A percentile compares a stretch with the other conserved stretches of the same genome.
Conservation (phyloP, 2,329 filamentous ascomycete genomes). For the Phaeosphaeriaceae sp. region DNA sequence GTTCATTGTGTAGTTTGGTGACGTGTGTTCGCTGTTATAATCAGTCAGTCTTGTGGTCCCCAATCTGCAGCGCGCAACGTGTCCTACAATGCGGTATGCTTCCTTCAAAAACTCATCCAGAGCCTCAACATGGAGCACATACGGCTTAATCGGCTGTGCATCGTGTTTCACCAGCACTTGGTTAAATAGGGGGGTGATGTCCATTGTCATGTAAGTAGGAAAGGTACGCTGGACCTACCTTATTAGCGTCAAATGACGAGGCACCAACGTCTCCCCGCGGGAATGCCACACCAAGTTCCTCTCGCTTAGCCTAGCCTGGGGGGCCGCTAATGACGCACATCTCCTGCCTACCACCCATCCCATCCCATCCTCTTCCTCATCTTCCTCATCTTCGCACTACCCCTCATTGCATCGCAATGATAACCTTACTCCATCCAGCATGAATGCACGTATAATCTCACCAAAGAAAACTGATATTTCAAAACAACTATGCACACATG, state of each 20-base stretch:
- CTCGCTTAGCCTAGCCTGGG: conserved; percentile 20
- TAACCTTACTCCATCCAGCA: not conserved
- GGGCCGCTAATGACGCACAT: not conserved
- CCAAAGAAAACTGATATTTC: too few relatives aligned
- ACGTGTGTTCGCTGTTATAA: conserved; percentile 79
- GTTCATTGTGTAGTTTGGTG: conserved; percentile 76
- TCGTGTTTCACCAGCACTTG: conserved; percentile 68
- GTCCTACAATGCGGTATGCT: conserved; percentile 84
- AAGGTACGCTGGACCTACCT: conserved; percentile 14
- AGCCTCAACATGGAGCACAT: conserved; percentile 48
- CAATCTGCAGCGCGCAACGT: conserved; percentile 21
- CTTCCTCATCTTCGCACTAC: not conserved
- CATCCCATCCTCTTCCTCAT: not conserved
- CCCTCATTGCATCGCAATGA: not conserved
- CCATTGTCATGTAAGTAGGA: conserved; percentile 44
- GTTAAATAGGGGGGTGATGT: conserved; percentile 74
- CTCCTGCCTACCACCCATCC: not conserved
- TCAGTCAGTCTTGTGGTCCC: conserved; percentile 23
- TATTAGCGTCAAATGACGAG: conserved; percentile 31
- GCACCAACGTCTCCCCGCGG: conserved; percentile 32
- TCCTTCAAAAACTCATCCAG: conserved; percentile 92
- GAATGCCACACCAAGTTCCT: conserved; percentile 21
- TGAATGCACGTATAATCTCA: too few relatives aligned
- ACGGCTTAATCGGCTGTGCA: conserved; percentile 57
- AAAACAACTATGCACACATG: too few relatives aligned